Base-by-base conservation (phyloP, 208 protist genomes). In the Crithidia acanthocephali region DNA sequence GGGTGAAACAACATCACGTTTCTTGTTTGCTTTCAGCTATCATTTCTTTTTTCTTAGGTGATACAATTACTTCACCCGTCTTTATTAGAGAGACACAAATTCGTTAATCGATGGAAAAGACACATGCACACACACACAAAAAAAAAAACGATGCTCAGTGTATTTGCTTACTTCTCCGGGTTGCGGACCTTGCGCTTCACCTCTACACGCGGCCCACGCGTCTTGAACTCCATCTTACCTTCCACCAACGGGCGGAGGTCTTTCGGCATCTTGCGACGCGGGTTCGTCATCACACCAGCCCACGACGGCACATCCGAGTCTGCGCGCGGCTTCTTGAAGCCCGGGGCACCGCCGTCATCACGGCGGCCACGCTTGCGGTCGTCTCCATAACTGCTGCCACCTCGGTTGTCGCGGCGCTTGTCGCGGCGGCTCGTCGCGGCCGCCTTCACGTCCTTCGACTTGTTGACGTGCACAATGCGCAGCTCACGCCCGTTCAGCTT, bases 391-490 rank as follows among this genome's bases (percentile, higher is more conserved):
- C 35, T 40, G 35, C 35, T 11, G 20, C 56, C 69, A 6, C 45
- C 10, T 5, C 33, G 50, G 22, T 74, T 60, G 3, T 72, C 53
- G 66, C 66, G 68, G 13, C 92, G 92, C 61, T 87, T 86, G 16
- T 94, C 88, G 30, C 92, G 85, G 11, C 90, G 83, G 64, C 80
- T 94, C 40, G 63, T 52, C n/a, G 74, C 83, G 4, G 75, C 37
- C 22, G 75, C 77, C 57, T 78, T 85, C 37, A 88, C 84, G 18
- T 84, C 87, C 66, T 93, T 97, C 0, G 88, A 86, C 68, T 94
- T 92, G 73, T 95, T 90, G 37, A 92, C 86, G 76, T 95, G 92
- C 13, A 92, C 86, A 35, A 97, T 95, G 52, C 93, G 87, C 9
- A 97, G 50, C 27, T 90, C 84, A 1, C 91, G 81, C 23, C 86